Evolutionary conservation across 768 basidiomycete genomes (phyloP), one percentile per base, ranked within the genome.

Genomic region (Boletus insuetus): DNA sequence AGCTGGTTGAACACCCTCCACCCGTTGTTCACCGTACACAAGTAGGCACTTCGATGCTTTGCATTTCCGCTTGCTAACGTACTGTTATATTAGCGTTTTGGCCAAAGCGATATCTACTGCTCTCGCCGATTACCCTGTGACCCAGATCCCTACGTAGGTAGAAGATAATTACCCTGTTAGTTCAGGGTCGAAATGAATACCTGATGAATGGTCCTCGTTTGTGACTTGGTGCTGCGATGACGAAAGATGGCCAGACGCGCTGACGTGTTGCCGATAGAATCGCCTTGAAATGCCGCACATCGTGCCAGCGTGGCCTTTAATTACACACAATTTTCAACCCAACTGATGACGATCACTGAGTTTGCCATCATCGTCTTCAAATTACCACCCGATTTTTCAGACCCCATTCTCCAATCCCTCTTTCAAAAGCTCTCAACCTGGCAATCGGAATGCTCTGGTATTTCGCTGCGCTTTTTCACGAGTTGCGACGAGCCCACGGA

Each of bases 1-100:
- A 85, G 83, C 71, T 85, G 84, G 84, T 63, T 85, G 45, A 85
- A 86, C 64, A 65, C 74, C 3, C 69, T 86, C 39, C 84, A 85
- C 64, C 84, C 83, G 26, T 60, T 85, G 19, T 86, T 83, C 60
- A 82, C 82, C 22, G 77, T 86, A 53, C 84, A 85, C 61, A 74
- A 82, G 84, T 84, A 61, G 60, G 80, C 69, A 34, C 17, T 26
- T 26, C 58, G 39, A 37, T 35, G 11, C 41, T 44, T n/a, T 22
- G 4, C 3, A 19, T 11, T 8, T 17, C 17, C 26, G 10, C 42
- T 51, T 47, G 13, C 49, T 54, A 14, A 65, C 10, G 7, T 11
- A 16, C 12, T 45, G 46, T 48, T 22, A 39, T 24, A 39, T n/a
- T 56, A 83, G 82, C 55, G 68, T 76, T 37, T 73, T 82, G 38